Percentiles rank a stretch among this genome's conserved stretches.
Evolutionary conservation across 805 yeast genomes (phyloP).

Genomic region (Saturnispora ahearnii): DNA sequence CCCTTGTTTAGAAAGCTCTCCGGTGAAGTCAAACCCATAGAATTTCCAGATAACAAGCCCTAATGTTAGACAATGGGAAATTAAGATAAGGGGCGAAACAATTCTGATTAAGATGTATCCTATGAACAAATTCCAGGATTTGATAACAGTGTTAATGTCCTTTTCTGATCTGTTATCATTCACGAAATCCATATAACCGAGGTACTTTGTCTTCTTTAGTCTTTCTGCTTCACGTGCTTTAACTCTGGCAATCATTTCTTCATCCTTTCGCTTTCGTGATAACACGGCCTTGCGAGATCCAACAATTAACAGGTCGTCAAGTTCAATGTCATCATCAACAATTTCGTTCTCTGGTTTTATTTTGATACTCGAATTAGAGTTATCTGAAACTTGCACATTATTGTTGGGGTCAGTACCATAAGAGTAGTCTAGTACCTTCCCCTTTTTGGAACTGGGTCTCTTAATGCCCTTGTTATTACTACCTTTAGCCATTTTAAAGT

Average conservation of each 20-base stretch:
- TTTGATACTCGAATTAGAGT: no score
- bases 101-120: conserved; percentile 23
- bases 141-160: not conserved
- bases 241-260: not conserved
- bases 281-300: conserved; percentile 9
- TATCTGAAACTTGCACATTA: no score
- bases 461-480: not conserved
- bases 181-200: conserved; percentile 9
- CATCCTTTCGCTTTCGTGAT: not conserved
- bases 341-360: not conserved
- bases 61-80: conserved; percentile 18
- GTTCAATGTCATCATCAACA: not conserved
- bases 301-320: conserved; percentile 13
- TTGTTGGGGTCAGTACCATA: not conserved
- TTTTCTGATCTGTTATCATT: conserved; percentile 13
- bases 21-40: conserved; percentile 13
- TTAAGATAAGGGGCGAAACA: conserved; percentile 20
- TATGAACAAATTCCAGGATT: conserved; percentile 18
- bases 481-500: not conserved
- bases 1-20: conserved; percentile 9
- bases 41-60: conserved; percentile 16
- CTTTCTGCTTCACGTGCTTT: not conserved
- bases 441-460: not conserved
- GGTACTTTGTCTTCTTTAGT: conserved; percentile 5
- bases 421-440: not conserved